Conservation (phyloP, 352 stramenopile genomes). For the Elongisporangium anandrum region DNA sequence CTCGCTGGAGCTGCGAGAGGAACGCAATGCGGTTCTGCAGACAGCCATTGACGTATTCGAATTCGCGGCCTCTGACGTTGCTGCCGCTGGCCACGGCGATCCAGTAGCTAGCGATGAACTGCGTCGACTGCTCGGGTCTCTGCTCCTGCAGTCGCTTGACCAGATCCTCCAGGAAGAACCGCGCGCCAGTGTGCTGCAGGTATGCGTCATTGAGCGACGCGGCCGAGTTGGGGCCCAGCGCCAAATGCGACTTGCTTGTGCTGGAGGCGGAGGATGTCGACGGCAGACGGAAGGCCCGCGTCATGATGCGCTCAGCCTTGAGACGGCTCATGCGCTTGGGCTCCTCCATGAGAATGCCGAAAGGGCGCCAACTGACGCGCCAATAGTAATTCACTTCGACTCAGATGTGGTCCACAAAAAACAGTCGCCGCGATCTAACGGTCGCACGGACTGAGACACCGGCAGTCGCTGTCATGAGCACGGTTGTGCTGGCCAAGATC, state of each 20-base stretch:
- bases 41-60: constrained; percentile 50
- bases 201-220: constrained; percentile 30
- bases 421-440: not conserved
- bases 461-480: not conserved
- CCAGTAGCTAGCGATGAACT: constrained; percentile 49
- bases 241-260: not conserved
- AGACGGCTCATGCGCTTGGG: constrained; percentile 27
- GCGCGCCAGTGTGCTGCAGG: constrained; percentile 45
- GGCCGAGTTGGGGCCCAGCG: not conserved
- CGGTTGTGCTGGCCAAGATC: constrained; percentile 42
- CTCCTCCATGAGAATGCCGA: not conserved
- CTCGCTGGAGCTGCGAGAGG: constrained; percentile 33
- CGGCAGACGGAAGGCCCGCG: constrained; percentile 29
- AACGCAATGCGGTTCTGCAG: constrained; percentile 53
- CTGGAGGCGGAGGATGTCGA: not conserved
- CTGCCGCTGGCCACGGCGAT: constrained; percentile 20
- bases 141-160: constrained; percentile 46
- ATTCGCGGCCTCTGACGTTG: constrained; percentile 32
- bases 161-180: constrained; percentile 54
- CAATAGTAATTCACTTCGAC: not conserved
- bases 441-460: not conserved
- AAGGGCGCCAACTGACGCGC: constrained; percentile 2
- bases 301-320: constrained; percentile 39
- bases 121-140: constrained; percentile 26
- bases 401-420: not conserved